phyloP scores from a whole-genome alignment of 192 early-diverging fungal species.

The Kickxella alabastrina region DNA sequence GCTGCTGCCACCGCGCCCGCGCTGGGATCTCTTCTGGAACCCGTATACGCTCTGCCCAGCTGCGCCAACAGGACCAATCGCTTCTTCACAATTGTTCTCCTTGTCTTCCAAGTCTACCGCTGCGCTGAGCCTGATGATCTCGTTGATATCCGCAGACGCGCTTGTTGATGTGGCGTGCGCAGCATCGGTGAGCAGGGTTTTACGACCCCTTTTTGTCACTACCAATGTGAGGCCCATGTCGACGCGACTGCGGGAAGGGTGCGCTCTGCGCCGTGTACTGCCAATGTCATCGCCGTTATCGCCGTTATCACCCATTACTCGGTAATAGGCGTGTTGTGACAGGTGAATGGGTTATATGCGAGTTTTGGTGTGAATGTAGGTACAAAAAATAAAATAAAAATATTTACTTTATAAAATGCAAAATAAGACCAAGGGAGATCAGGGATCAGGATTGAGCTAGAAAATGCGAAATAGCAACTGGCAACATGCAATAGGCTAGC shows the following conservation, averaged over 20 bases:
- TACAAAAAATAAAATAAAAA: background rate
- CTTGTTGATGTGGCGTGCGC: conserved; percentile 23
- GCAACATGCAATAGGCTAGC: no score
- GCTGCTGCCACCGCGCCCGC: conserved; percentile 22
- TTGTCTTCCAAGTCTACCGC: conserved; percentile 43
- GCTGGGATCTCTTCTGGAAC: conserved; percentile 30
- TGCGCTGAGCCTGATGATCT: conserved; percentile 39
- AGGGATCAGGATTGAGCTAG: no score
- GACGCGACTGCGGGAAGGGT: conserved; percentile 18
- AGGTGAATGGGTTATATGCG: no score
- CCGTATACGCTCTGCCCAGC: conserved; percentile 42
- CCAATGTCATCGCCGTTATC: background rate
- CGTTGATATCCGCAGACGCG: conserved; percentile 21
- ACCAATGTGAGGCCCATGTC: conserved; percentile 47
- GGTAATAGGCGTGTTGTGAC: no score
- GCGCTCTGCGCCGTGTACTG: conserved; percentile 18
- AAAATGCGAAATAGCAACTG: no score
- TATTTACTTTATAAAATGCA: background rate
- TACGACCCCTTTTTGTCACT: conserved; percentile 28
- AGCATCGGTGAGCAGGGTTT: conserved; percentile 28
- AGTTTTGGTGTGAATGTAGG: no score
- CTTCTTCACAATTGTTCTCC: conserved; percentile 47
- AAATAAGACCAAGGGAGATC: no score
- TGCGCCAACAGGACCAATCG: conserved; percentile 5
- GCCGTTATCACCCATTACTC: no score